Base-by-base conservation (phyloP, 2,329 filamentous ascomycete species). In the Xylaria sp. region DNA sequence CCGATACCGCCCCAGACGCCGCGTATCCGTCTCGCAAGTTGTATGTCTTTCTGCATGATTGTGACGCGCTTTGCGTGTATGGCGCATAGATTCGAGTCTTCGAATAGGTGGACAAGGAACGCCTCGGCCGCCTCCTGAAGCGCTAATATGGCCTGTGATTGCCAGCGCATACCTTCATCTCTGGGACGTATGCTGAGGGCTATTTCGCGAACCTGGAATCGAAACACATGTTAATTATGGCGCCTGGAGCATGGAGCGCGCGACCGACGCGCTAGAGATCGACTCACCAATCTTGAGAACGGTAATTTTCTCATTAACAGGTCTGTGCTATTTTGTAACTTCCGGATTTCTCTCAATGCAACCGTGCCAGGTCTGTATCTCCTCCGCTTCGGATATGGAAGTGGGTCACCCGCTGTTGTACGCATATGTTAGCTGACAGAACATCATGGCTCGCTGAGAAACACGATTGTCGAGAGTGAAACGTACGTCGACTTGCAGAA, bases 31-130 rank as follows among this genome's bases (percentile, higher is more conserved):
- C 92, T 85, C 23, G 95, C 95, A 70, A 98, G 88, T 83, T 98
- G 95, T 76, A 99, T 97, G 82, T 98, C 96, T 84, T 97, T 97
- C 82, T 96, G 94, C 93, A 97, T 95, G 76, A 98, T 97, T 48
- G 95, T 98, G 63, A 98, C 94, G 80, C 95, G 88, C 85, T 97
- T 98, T 71, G 95, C 96, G 82, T 98, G 95, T 76, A 98, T 94
- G 72, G 95, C 96, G 83, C 95, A 98, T 51, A 98, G 88, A 83
- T 98, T 98, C 73, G 93, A 93, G 82, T 97, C 94, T 80, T 98
- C 94, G 78, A 98, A 98, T n/a, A 98, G 85, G 79, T 97, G 94
- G 68, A 98, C 92, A 75, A 98, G 87, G 82, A 97, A 98, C 5
- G 95, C 95, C 84, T 98, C 95, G n/a, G 94, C 90, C 15, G 95